Evolutionary conservation across 75 land plant genomes (phyloP), one percentile per base, ranked within the genome.

Genomic region (Adiantum capillusveneris): DNA sequence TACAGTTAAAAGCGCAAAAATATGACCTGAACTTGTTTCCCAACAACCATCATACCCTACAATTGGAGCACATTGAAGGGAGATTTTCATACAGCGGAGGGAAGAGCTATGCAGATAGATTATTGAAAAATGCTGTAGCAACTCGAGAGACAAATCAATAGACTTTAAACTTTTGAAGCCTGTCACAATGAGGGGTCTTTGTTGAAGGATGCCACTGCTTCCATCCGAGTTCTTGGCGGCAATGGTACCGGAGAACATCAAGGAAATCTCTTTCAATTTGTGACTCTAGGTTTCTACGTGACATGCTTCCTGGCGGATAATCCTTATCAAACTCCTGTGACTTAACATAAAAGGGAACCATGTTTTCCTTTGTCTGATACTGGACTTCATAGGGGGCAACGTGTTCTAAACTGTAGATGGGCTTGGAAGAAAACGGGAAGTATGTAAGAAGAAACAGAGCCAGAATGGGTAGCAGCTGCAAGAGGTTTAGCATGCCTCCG

Each of bases 141-240:
- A 34, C 37, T 5, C 37, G 7, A 34, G 37, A 5, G 9, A 34
- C 7, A 34, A 34, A 9, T 34, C 9, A 34, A 34, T 46, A 46
- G 5, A 46, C 50, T n/a, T 68, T 53, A 56, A 83, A 67, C 53
- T 25, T n/a, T 46, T 14, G 5, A n/a, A 46, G 50, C 50, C 2
- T 77, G 37, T 84, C 80, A 58, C 96, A 90, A 56, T 83, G 65
- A 25, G 96, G 96, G n/a, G 79, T 84, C 20, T 86, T 78, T 31
- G 63, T 64, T 37, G 70, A 58, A 27, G 65, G 81, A 17, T 57
- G 74, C 88, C 92, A 87, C 2, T 74, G 74, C 17, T 79, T 81
- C 68, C 79, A 68, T 52, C 79, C 77, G 31, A 79, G 58, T 56
- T 90, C 96, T 45, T 73, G 29, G 1, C 83, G 88, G 65, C 96